Evolutionary conservation across 2,329 filamentous ascomycete genomes (phyloP), one percentile per base, ranked within the genome.

Genomic region (Pestalotiopsis sp.): DNA sequence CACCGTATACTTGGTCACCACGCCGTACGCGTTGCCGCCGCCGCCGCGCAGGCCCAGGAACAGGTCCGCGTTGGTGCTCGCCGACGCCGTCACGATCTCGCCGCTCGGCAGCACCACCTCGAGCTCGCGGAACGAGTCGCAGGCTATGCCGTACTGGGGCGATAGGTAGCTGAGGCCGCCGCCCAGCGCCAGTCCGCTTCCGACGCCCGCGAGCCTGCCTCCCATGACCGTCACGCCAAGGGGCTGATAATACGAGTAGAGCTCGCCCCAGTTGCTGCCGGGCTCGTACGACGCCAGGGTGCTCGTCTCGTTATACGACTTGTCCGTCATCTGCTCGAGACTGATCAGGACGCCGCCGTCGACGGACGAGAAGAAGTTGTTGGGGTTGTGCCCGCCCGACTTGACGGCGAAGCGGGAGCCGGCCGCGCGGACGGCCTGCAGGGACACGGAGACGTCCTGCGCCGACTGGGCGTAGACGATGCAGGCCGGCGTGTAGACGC

Each of bases 81-180:
- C 66, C 5, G 74, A 72, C 6, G 70, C 71, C 5, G 66, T 73
- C n/a, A 72, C 70, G 41, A 77, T 69, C 12, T 66, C 69, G 11
- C 77, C 76, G 68, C 75, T 70, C 12, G 74, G 72, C 36, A 77
- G 69, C 23, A 78, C 77, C 38, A 77, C 75, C 57, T 77, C 73
- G 41, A 77, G 70, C 63, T 73, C 77, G 67, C 11, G 72, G 68
- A 76, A 76, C 1, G 74, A 76, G 66, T 76, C 75, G 38, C 75
- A 75, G 12, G 75, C 73, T 61, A 76, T 70, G 13, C 75, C 75
- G 41, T 76, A 75, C 36, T 76, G 74, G 11, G 74, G 74, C 5
- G 74, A 74, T 5, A 76, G 68, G 49, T 74, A 75, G 31, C 73
- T 75, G 69, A 76, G 73, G 3, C 74, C 74, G 36, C 74, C 74